Percentiles rank a stretch among this genome's conserved stretches.
These are phyloP conservation scores for Fusarium piperis DNA, from an alignment of 2,329 filamentous ascomycete species.

Conservation along the genomic window DNA sequence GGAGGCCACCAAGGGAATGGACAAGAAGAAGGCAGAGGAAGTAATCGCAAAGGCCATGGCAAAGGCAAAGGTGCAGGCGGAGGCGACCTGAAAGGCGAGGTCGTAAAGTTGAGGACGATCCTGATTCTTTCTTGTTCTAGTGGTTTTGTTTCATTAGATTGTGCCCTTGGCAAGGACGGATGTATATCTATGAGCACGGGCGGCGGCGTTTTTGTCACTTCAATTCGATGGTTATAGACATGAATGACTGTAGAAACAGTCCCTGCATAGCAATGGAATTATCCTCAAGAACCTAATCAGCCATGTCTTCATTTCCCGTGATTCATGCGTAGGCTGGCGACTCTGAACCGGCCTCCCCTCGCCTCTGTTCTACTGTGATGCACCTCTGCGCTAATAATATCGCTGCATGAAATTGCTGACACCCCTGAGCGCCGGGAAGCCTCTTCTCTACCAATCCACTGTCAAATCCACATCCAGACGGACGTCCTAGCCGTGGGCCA, in stretches of 20 bases:
- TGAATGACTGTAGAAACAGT: neutral
- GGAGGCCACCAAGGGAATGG: too few relatives aligned
- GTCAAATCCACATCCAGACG: neutral
- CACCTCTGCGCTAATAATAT: neutral
- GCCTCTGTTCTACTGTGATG: neutral
- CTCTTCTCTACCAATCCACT: neutral
- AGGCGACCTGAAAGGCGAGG: neutral
- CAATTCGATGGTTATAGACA: neutral
- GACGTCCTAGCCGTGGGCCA: constrained; percentile 27
- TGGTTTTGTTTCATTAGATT: neutral
- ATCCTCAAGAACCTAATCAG: neutral
- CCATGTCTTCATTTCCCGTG: constrained; percentile 18
- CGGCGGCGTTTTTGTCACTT: neutral
- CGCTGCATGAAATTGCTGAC: neutral
- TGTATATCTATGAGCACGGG: neutral
- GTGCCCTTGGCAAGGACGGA: neutral
- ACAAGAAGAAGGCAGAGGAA: neutral
- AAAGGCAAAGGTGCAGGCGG: neutral
- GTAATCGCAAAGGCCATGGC: neutral
- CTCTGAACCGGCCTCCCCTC: neutral
- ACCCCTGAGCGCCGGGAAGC: neutral
- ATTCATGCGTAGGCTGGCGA: constrained; percentile 4
- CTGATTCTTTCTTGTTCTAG: neutral
- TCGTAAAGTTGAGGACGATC: neutral
- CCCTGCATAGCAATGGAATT: neutral